Conservation (phyloP, 371 early-diverging fungal genomes). For the Haplosporangium sp. region DNA sequence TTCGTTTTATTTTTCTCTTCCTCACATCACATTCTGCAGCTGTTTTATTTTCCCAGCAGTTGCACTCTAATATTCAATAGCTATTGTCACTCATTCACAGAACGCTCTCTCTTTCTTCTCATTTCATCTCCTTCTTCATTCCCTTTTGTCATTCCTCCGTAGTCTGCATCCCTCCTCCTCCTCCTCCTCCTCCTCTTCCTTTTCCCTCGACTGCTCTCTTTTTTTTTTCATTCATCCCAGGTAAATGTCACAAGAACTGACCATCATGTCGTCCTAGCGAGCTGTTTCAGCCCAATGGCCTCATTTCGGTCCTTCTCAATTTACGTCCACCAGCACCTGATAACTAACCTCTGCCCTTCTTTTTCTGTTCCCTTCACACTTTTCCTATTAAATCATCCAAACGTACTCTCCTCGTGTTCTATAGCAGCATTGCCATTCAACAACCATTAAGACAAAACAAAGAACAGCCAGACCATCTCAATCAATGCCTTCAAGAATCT, state of each 20-base stretch:
- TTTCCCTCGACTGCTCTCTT: too few species aligned
- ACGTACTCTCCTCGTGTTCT: too few species aligned
- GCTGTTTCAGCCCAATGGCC: constrained; percentile 9
- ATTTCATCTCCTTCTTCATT: background rate
- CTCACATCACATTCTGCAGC: too few species aligned
- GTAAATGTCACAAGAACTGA: background rate
- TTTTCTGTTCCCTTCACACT: background rate
- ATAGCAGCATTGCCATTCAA: too few species aligned
- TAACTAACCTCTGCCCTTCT: background rate
- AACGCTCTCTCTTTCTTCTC: background rate
- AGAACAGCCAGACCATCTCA: background rate
- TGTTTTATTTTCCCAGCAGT: too few species aligned
- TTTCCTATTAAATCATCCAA: too few species aligned
- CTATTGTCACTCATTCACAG: background rate
- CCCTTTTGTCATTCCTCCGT: background rate
- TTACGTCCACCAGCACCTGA: too few species aligned
- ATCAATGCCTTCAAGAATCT: constrained; percentile 37
- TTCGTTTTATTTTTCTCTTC: too few species aligned
- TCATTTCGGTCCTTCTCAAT: background rate
- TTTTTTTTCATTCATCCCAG: background rate
- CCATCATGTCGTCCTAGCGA: too few species aligned
- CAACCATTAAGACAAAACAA: background rate
- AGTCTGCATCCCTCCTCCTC: too few species aligned
- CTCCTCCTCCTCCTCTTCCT: background rate
- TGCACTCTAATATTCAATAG: too few species aligned